phyloP scores from a whole-genome alignment of 192 early-diverging fungal genomes.

The Umbelopsis vinacea region DNA sequence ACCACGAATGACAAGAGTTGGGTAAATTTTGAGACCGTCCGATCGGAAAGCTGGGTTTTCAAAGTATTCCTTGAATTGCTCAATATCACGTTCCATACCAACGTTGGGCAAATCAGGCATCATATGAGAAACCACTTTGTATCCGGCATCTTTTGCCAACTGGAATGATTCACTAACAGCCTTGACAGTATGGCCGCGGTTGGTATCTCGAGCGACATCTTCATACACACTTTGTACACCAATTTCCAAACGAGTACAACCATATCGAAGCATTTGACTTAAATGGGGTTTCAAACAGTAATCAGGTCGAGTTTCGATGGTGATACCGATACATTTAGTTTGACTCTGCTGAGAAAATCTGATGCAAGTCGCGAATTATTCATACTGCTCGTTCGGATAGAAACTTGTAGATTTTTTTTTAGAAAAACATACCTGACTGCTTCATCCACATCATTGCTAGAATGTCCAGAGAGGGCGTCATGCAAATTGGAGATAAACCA shows the following conservation, averaged over 20 bases:
- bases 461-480: conserved; percentile 93
- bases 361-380: conserved; percentile 1
- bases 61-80: conserved; percentile 98
- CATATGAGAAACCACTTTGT: conserved; percentile 99
- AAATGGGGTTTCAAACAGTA: conserved; percentile 98
- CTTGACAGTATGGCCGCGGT: conserved; percentile 96
- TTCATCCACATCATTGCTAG: conserved; percentile 91
- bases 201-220: conserved; percentile 98
- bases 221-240: conserved; percentile 99
- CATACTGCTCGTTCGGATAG: too few relatives aligned
- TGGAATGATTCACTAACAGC: conserved; percentile 98
- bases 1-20: conserved; percentile 98
- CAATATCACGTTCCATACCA: conserved; percentile 98
- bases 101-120: conserved; percentile 99
- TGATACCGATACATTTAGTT: conserved; percentile 99
- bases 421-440: conserved; percentile 73
- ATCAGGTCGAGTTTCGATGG: conserved; percentile 98
- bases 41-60: conserved; percentile 99
- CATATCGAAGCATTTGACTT: conserved; percentile 98
- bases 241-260: conserved; percentile 97
- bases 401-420: too few relatives aligned
- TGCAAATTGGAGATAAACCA: conserved; percentile 99
- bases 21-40: conserved; percentile 98
- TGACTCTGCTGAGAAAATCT: conserved; percentile 94
- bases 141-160: conserved; percentile 96